A percentile compares a stretch with the other conserved stretches of the same genome.
Evolutionary conservation across 1,284 basidiomycete genomes (phyloP).

Genomic region (Puccinia horiana): DNA sequence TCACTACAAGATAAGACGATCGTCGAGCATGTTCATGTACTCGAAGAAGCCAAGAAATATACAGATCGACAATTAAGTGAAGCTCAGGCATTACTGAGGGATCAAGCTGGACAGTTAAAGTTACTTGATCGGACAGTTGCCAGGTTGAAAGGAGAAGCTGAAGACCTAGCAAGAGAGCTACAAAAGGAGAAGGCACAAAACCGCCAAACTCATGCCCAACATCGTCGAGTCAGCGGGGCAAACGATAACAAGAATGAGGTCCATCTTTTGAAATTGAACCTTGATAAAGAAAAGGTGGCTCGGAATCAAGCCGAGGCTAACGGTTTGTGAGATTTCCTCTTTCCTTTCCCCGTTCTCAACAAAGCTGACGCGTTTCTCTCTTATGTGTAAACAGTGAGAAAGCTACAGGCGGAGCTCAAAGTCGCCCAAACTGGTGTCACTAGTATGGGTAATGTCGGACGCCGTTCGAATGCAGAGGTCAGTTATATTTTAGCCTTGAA

Average conservation of each 20-base stretch:
- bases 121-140: constrained; percentile 79
- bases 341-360: background rate
- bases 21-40: constrained; percentile 95
- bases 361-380: background rate
- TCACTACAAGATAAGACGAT: constrained; percentile 94
- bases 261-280: constrained; percentile 52
- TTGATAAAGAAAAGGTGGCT: constrained; percentile 57
- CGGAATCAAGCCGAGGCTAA: constrained; percentile 66
- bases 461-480: constrained; percentile 40
- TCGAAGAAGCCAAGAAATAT: constrained; percentile 93
- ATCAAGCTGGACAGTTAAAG: constrained; percentile 73
- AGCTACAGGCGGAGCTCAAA: constrained; percentile 49
- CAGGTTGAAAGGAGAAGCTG: constrained; percentile 76
- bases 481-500: constrained; percentile 64
- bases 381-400: constrained; percentile 18
- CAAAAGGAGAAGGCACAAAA: constrained; percentile 72
- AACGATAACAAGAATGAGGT: constrained; percentile 43
- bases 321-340: constrained; percentile 52
- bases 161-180: constrained; percentile 76
- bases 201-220: constrained; percentile 55
- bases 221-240: constrained; percentile 47
- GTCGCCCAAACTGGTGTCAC: background rate
- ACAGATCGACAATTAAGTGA: constrained; percentile 88
- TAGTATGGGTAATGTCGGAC: constrained; percentile 39
- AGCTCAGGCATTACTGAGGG: constrained; percentile 73